Evolutionary conservation across 495 filamentous ascomycete genomes (phyloP).

Genomic region (Penicillium taxi): DNA sequence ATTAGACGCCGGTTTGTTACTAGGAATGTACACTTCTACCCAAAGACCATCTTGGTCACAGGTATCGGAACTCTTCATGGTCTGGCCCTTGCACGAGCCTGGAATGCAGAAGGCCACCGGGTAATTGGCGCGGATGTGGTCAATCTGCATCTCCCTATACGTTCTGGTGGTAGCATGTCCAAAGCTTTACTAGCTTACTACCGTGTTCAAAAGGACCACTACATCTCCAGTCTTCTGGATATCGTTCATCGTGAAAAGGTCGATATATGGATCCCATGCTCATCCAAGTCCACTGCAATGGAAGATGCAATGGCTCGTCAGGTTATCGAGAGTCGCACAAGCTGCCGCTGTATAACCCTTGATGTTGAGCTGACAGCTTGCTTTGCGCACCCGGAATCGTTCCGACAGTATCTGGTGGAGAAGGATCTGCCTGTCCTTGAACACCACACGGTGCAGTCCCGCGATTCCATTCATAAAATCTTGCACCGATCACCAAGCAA

Average conservation of each 20-base stretch:
- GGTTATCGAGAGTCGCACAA: conserved; percentile 47
- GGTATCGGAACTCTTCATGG: conserved; percentile 65
- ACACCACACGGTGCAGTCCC: conserved; percentile 48
- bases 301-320: conserved; percentile 60
- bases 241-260: conserved; percentile 54
- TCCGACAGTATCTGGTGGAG: conserved; percentile 44
- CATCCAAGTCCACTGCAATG: conserved; percentile 48
- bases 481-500: conserved; percentile 43
- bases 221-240: conserved; percentile 43
- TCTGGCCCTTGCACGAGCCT: conserved; percentile 56
- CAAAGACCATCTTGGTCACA: conserved; percentile 61
- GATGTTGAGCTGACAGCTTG: conserved; percentile 37
- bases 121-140: conserved; percentile 67
- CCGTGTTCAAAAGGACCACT: conserved; percentile 39
- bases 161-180: conserved; percentile 36
- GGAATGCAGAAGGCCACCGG: conserved; percentile 56
- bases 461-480: conserved; percentile 48
- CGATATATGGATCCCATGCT: conserved; percentile 68
- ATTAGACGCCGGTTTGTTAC: conserved; percentile 19
- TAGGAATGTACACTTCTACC: conserved; percentile 35
- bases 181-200: conserved; percentile 45
- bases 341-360: conserved; percentile 55
- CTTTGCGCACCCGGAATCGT: conserved; percentile 52
- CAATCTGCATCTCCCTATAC: conserved; percentile 42
- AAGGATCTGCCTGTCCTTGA: conserved; percentile 52